Base-by-base conservation (phyloP, 441 rosid genomes). In the Populus hybrid region DNA sequence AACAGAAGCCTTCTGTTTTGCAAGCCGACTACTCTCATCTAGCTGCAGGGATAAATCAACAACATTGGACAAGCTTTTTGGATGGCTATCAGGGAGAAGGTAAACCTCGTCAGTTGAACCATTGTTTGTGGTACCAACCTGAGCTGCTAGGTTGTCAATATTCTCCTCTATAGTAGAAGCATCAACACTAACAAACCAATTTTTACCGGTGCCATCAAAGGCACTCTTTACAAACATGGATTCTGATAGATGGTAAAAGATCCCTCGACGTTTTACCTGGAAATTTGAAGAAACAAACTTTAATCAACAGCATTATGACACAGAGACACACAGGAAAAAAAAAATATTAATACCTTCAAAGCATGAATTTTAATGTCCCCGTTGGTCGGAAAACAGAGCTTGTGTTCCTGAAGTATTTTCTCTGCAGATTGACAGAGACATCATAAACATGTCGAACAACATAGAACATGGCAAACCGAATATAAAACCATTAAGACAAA, bases 181-280 rank as follows among this genome's bases (percentile, higher is more conserved):
- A 84, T 93, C 95, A 75, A 78, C 87, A 34, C 65, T 77, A 65
- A 91, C 74, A 76, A 84, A 89, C 95, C 94, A 90, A 76, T 67
- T 66, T 69, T 67, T 83, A 24, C 73, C 71, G 8, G 80, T 42
- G 23, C 91, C 88, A 21, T n/a, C 64, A 79, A 91, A 91, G n/a
- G 84, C 92, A 78, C 78, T 87, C 72, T 16, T 82, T 40, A 90
- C 85, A 21, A 74, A 73, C 89, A 90, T 84, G 38, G 87, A 87
- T 66, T 90, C 93, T 0, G 88, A 76, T 34, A 91, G 77, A 72
- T 84, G 82, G 82, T 86, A 91, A 63, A 81, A 84, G 18, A 38
- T 11, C 36, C 91, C 91, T 77, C 77, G 79, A 30, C 93, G 87
- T 78, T 86, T 82, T 7, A 93, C 92, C 97, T 93, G 76, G 30